Conservation (phyloP, 2,329 filamentous ascomycete species). For the Zopfia rhizophila region DNA sequence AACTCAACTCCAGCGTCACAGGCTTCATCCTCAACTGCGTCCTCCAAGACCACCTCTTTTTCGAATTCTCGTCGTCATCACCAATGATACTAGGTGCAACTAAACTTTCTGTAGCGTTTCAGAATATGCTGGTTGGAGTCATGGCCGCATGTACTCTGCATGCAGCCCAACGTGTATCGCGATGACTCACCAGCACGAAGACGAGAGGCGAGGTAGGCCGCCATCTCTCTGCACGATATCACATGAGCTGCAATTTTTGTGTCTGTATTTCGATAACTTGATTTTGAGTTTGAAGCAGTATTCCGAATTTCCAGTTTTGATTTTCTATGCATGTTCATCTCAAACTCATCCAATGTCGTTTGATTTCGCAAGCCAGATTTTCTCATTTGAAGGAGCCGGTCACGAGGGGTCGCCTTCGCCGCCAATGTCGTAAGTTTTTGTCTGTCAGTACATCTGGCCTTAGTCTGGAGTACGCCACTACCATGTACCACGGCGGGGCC, state of each 20-base stretch:
- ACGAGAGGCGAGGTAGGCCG: slow-evolving; percentile 12
- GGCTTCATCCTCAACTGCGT: slow-evolving; percentile 13
- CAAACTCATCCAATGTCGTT: slow-evolving; percentile 32
- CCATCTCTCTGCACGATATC: slow-evolving; percentile 9
- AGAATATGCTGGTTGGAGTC: slow-evolving; percentile 36
- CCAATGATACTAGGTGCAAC: slow-evolving; percentile 30
- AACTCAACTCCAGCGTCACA: slow-evolving; percentile 28
- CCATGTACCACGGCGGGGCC: no score
- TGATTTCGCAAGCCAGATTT: slow-evolving; percentile 19
- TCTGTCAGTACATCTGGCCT: slow-evolving; percentile 4
- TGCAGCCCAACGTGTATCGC: slow-evolving; percentile 45
- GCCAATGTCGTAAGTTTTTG: slow-evolving; percentile 18
- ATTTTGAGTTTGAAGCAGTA: slow-evolving; percentile 20
- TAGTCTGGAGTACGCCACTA: slow-evolving; percentile 17
- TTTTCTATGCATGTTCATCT: slow-evolving; percentile 29
- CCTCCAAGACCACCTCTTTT: slow-evolving; percentile 21
- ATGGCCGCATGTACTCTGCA: slow-evolving; percentile 27
- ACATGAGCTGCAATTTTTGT: slow-evolving; percentile 13
- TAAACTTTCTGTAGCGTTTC: slow-evolving; percentile 40
- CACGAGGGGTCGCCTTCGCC: slow-evolving; percentile 30
- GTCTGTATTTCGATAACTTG: slow-evolving; percentile 16
- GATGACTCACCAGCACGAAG: slow-evolving; percentile 44
- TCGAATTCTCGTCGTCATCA: slow-evolving; percentile 29
- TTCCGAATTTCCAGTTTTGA: no score
- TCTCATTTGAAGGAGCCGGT: slow-evolving; percentile 23